These are phyloP conservation scores for Macrotyloma uniflorum DNA, from an alignment of 306 rosid species.

Conservation along the genomic window DNA sequence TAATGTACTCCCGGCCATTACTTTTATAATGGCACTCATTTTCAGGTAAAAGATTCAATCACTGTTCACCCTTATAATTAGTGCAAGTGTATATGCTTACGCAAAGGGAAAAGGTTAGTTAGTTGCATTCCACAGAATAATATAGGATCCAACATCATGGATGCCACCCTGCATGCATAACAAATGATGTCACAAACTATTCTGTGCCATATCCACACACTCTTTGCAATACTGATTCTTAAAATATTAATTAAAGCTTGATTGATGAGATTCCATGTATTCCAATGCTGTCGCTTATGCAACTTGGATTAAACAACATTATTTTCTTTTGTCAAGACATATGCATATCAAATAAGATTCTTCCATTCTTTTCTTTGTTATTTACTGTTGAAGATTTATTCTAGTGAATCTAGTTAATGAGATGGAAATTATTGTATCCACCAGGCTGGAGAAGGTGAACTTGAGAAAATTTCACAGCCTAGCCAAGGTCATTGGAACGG, in stretches of 20 bases:
- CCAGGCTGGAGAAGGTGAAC: constrained; percentile 84
- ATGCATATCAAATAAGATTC: constrained; percentile 39
- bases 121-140: constrained; percentile 14
- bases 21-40: constrained; percentile 85
- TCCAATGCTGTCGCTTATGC: constrained; percentile 10
- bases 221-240: not conserved
- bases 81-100: constrained; percentile 23
- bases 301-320: constrained; percentile 30
- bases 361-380: not conserved
- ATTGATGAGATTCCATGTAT: not conserved
- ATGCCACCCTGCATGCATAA: constrained; percentile 20
- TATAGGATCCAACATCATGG: constrained; percentile 15
- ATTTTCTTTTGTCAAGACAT: not conserved
- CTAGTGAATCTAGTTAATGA: not conserved
- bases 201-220: constrained; percentile 24
- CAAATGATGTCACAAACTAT: constrained; percentile 7
- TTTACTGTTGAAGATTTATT: constrained; percentile 2
- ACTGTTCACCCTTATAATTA: not conserved
- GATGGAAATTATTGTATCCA: not conserved
- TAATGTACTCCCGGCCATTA: constrained; percentile 90
- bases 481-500: constrained; percentile 87
- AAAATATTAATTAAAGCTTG: constrained; percentile 2
- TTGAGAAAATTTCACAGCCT: constrained; percentile 65
- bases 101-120: constrained; percentile 7
- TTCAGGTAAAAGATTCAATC: constrained; percentile 70